Base-by-base conservation (phyloP, 805 yeast species). In the Candida maesae region DNA sequence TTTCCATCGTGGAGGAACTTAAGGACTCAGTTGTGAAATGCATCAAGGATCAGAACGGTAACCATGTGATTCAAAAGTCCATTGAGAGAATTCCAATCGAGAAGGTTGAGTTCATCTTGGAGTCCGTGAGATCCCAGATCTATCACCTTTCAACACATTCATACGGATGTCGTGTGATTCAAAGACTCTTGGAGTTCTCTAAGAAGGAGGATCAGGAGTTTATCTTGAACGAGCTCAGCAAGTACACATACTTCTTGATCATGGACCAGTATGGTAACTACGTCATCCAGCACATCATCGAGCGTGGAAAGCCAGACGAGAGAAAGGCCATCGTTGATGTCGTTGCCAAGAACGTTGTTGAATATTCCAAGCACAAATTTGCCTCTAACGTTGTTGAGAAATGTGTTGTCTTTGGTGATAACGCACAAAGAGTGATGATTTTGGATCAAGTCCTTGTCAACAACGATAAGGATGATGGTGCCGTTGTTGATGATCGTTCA, bases 181-280 rank as follows among this genome's bases (percentile, higher is more conserved):
- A 93, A 67, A 73, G 99, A 48, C 71, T 91, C 52, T 70, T 93
- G 47, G 98, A 93, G 63, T 82, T 76, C 63, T 85, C 95, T 2
- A 69, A 73, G 18, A 63, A 61, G 8, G 74, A 69, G 6, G 90
- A 88, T 53, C 90, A 85, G 61, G 65, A 70, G 19, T 70, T 68
- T 39, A 81, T 93, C 40, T 64, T 93, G 54, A 68, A 66, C 19
- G 95, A 88, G 58, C 70, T 93, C 55, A 81, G 81, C 52, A 75
- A 79, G 38, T 84, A 77, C 56, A 76, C 87, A 18, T 82, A 76
- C 49, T 80, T 77, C 56, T 71, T 93, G 56, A 85, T 90, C 43
- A 95, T 88, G 60, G 98, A 93, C 60, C 98, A 93, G 67, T 93
- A 88, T 61, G 99, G 99, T 45, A 93, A 93, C 67, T 93, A 93